These are phyloP conservation scores for Nidula microcarpa DNA, from an alignment of 768 basidiomycete genomes.

Conservation along the genomic window DNA sequence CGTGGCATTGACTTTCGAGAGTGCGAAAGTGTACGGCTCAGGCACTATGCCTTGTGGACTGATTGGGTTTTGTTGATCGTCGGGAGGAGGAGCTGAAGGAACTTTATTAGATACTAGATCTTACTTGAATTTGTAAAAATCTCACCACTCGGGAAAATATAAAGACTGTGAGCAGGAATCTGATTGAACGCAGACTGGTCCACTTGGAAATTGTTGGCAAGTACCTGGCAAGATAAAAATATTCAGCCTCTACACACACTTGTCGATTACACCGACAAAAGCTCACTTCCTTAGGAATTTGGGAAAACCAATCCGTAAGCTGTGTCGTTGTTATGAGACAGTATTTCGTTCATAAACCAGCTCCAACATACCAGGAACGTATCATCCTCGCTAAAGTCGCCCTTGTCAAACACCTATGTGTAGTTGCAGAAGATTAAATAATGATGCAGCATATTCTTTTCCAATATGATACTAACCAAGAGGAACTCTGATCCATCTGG, in stretches of 20 bases:
- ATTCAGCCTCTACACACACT: background rate
- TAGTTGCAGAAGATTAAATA: background rate
- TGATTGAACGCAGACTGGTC: background rate
- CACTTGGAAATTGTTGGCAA: background rate
- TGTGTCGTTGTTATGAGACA: background rate
- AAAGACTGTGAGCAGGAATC: constrained; percentile 47
- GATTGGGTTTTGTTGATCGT: constrained; percentile 47
- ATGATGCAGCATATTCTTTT: background rate
- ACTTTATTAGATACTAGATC: background rate
- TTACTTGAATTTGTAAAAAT: background rate
- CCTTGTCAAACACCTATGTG: constrained; percentile 23
- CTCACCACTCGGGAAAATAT: constrained; percentile 37
- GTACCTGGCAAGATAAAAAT: background rate
- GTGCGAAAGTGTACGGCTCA: constrained; percentile 49
- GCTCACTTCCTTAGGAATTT: constrained; percentile 34
- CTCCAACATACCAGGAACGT: constrained; percentile 39
- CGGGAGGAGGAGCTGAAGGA: constrained; percentile 33
- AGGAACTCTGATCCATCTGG: constrained; percentile 51
- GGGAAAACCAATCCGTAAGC: constrained; percentile 66
- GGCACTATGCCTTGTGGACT: background rate
- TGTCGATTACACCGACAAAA: background rate
- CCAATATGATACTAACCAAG: constrained; percentile 20
- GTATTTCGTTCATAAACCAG: background rate
- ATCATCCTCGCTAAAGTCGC: constrained; percentile 50
- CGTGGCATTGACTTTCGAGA: constrained; percentile 43